Evolutionary conservation across 768 basidiomycete species (phyloP), one percentile per base, ranked within the genome.

Genomic region (Mycena floridula): DNA sequence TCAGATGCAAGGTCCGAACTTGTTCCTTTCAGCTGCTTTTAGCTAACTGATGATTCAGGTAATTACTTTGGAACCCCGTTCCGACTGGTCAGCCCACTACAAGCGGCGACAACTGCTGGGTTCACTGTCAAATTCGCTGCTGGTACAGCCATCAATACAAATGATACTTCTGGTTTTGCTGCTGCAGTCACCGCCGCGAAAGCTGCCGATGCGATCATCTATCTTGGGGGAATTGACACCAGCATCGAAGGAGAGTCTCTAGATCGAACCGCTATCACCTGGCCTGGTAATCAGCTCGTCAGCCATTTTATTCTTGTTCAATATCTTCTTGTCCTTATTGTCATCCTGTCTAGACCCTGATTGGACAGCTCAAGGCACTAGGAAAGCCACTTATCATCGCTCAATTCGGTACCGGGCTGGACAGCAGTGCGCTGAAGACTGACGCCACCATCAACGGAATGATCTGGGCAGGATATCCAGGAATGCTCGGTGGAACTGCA

Each of bases 401-500:
- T 37, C 78, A 80, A 52, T 74, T 79, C 44, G 76, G 78, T 18
- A 77, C 73, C 13, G 78, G 77, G 1, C 79, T 79, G 54, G 63
- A 79, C 8, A n/a, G n/a, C n/a, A n/a, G n/a, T n/a, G n/a, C n/a
- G n/a, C n/a, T n/a, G n/a, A n/a, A n/a, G n/a, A n/a, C n/a, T n/a
- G n/a, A n/a, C n/a, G n/a, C n/a, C n/a, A n/a, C n/a, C n/a, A n/a
- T n/a, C n/a, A n/a, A n/a, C n/a, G n/a, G n/a, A n/a, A n/a, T n/a
- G n/a, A n/a, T n/a, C n/a, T 79, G 77, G 77, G 77, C 63, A 13
- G 78, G 78, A 5, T 81, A 78, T 54, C 76, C 76, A 1, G 72
- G 76, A 4, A 76, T 78, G 50, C 72, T 69, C 48, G 78, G 76
- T 3, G 79, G 77, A 21, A 64, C 68, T 6, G 77, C 77, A 2